Base-by-base conservation (phyloP, 805 yeast species). In the Naumovozyma castellii region DNA sequence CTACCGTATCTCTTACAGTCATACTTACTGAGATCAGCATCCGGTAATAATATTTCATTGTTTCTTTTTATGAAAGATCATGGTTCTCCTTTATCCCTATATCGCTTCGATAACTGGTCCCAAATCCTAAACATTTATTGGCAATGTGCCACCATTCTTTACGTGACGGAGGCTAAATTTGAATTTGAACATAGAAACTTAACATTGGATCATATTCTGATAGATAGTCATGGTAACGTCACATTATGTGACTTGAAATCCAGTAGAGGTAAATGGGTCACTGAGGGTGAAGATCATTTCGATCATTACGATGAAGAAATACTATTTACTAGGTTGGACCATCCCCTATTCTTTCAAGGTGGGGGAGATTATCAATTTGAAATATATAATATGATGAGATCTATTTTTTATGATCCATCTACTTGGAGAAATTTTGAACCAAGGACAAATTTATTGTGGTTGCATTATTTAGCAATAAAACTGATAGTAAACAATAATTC, bases 141-240 rank as follows among this genome's bases (percentile, higher is more conserved):
- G 75, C 68, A 68, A 44, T 61, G 76, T 18, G 75, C 67, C 1
- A 56, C 62, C n/a, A 57, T 67, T 3, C 57, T 81, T 18, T 68
- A 72, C 18, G 59, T 58, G 8, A 80, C 76, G 1, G 87, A 82
- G 55, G 56, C 62, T 13, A 52, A 61, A 29, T 62, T 64, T 43
- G 65, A 70, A 44, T 80, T 80, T 57, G 88, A 81, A 57, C 90
- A 82, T 50, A 66, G 90, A 35, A 84, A 81, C 55, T 57, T 82
- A 43, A 81, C 78, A 45, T 68, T 81, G 70, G 79, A 80, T 10
- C 81, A 81, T 50, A 64, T 81, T 39, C 61, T 78, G 13, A 62
- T 81, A 14, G 66, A 66, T 37, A 47, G 49, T 12, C 43, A 50
- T 5, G 56, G 58, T 13, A 65, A 64, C 41, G 75, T 75, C 4